A percentile compares a stretch with the other conserved stretches of the same genome.
Conservation (phyloP, 1,139 yeast genomes). For the Hansenula lynferdii region DNA sequence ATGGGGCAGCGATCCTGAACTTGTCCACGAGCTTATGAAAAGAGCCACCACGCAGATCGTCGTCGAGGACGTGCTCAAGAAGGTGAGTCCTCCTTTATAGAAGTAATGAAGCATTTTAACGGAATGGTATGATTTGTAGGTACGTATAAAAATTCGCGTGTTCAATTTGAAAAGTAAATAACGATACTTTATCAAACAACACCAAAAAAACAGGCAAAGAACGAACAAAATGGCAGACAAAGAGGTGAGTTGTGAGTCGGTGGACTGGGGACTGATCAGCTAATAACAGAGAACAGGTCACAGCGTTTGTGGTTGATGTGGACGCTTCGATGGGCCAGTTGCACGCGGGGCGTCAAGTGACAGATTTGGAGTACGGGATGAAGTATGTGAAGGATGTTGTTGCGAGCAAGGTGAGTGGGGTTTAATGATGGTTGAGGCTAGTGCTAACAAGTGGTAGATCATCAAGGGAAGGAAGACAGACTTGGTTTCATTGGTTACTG, state of each 20-base stretch:
- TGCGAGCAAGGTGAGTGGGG: slow-evolving; percentile 33
- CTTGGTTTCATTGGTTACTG: slow-evolving; percentile 41
- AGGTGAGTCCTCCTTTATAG: slow-evolving; percentile 40
- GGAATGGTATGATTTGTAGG: too few relatives aligned
- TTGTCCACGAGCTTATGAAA: slow-evolving; percentile 35
- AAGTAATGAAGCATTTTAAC: not conserved
- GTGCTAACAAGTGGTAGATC: too few relatives aligned
- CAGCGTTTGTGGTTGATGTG: slow-evolving; percentile 51
- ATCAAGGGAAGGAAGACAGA: slow-evolving; percentile 53
- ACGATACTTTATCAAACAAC: not conserved
- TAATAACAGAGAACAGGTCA: slow-evolving; percentile 27
- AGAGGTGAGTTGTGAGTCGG: slow-evolving; percentile 26
- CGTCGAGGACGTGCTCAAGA: slow-evolving; percentile 41
- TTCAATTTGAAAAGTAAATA: not conserved
- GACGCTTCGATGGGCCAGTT: slow-evolving; percentile 37
- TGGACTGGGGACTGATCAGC: not conserved
- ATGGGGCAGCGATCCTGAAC: slow-evolving; percentile 46
- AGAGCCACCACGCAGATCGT: slow-evolving; percentile 41
- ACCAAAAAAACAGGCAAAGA: too few relatives aligned
- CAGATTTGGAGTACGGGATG: slow-evolving; percentile 36
- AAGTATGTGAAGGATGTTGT: slow-evolving; percentile 39
- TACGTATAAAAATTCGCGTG: too few relatives aligned
- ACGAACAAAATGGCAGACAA: slow-evolving; percentile 36
- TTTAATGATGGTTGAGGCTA: too few relatives aligned
- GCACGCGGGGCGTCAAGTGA: slow-evolving; percentile 24